phyloP scores from a whole-genome alignment of 371 early-diverging fungal genomes.

The Syncephalastrum sp. region DNA sequence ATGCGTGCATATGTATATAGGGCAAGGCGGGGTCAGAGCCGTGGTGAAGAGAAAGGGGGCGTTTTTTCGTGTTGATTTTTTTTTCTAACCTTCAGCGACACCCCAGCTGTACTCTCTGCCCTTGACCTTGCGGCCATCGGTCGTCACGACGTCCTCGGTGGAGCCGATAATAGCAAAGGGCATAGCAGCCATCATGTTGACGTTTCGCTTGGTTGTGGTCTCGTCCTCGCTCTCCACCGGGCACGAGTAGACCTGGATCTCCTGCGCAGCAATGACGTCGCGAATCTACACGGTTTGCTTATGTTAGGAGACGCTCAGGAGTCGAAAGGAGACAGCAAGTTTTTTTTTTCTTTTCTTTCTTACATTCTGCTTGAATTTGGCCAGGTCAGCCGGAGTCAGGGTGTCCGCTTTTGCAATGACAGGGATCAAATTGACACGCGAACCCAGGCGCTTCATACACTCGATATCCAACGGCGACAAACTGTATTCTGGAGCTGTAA shows the following conservation, averaged over 20 bases:
- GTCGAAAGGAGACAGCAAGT: background rate
- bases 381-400: constrained; percentile 74
- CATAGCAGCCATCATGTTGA: constrained; percentile 81
- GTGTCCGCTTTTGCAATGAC: constrained; percentile 70
- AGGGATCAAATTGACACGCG: constrained; percentile 84
- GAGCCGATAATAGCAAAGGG: constrained; percentile 94
- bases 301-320: background rate
- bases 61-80: too few relatives aligned
- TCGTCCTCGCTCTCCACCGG: constrained; percentile 86
- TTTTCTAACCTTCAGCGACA: constrained; percentile 57
- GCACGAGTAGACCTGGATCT: constrained; percentile 73
- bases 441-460: constrained; percentile 82
- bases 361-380: constrained; percentile 72
- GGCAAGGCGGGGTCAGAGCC: too few relatives aligned
- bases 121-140: constrained; percentile 72
- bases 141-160: constrained; percentile 70
- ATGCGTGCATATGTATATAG: too few relatives aligned
- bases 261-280: constrained; percentile 71
- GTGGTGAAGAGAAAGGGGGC: too few relatives aligned
- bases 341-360: background rate
- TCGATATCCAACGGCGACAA: constrained; percentile 89
- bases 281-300: constrained; percentile 47
- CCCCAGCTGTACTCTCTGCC: constrained; percentile 95
- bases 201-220: constrained; percentile 68
- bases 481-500: constrained; percentile 34